Base-by-base conservation (phyloP, 1,139 yeast genomes). In the Yarrowia galli region DNA sequence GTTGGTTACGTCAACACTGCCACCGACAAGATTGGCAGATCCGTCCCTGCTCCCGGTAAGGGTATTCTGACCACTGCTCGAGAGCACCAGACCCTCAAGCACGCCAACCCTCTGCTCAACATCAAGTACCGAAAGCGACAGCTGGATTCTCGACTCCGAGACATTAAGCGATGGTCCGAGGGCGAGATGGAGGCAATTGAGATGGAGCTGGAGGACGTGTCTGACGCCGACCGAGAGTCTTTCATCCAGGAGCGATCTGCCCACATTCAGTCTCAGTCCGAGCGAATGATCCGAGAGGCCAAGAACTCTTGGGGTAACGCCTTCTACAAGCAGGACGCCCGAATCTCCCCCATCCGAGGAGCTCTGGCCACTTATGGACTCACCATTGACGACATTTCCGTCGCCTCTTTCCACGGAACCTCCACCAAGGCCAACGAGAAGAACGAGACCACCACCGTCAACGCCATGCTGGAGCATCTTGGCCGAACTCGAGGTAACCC, bases 1-100 rank as follows among this genome's bases (percentile, higher is more conserved):
- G 85, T 93, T 75, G 99, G 97, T 69, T 82, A 93, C 86, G 86
- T 97, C 71, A 93, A 97, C 67, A 96, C 98, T 76, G 99, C 99
- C 69, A 87, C 97, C 71, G 99, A 95, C 80, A 95, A 93, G 88
- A 95, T 93, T 80, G 98, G 98, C 78, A 90, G 98, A 83, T 93
- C 98, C 68, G 96, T 95, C 74, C 99, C 99, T 74, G 99, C 99
- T 78, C 99, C 99, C 81, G 99, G 99, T 80, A 92, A 93, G 84
- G 99, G 99, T 89, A 89, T 95, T 74, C 86, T 95, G 84, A 95
- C 99, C 72, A 91, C 97, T 75, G 99, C 99, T 69, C 90, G 97
- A 78, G 99, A 95, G 82, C 87, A 89, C 77, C 93, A 89, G 75
- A 86, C 85, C 75, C 84, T 89, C 84, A 90, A 91, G 82, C 89